Evolutionary conservation across 164 flowering plant genomes (phyloP).

Genomic region (Akebia trifoliata): DNA sequence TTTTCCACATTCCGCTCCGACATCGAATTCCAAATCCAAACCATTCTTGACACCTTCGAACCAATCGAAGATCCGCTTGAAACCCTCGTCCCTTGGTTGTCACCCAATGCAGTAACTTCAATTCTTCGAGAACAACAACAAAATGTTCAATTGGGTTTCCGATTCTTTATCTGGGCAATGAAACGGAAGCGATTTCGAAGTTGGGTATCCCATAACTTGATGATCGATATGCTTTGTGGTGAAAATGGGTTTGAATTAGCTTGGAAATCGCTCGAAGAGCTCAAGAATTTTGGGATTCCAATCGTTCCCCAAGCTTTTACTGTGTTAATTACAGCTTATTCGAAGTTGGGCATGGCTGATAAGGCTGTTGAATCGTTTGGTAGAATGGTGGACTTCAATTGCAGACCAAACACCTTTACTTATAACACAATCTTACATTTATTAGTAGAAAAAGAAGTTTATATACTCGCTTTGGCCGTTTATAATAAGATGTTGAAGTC

Average conservation of each 20-base stretch:
- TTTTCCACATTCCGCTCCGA: not conserved
- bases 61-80: conserved; percentile 47
- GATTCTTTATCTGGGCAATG: conserved; percentile 73
- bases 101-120: conserved; percentile 27
- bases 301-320: conserved; percentile 40
- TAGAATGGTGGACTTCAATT: conserved; percentile 54
- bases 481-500: conserved; percentile 69
- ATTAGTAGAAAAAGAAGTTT: conserved; percentile 34
- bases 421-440: conserved; percentile 50
- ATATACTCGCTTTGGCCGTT: conserved; percentile 60
- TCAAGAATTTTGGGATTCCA: conserved; percentile 21
- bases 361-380: conserved; percentile 74
- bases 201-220: conserved; percentile 28
- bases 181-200: conserved; percentile 24
- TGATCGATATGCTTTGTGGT: conserved; percentile 37
- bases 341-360: conserved; percentile 35
- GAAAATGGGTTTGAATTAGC: conserved; percentile 43
- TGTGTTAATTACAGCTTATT: conserved; percentile 49
- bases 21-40: conserved; percentile 18
- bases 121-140: conserved; percentile 30
- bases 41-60: conserved; percentile 23
- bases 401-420: conserved; percentile 52
- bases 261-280: conserved; percentile 54
- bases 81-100: conserved; percentile 29
- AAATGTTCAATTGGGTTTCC: conserved; percentile 33